Evolutionary conservation across 2,329 filamentous ascomycete species (phyloP), one percentile per base, ranked within the genome.

Genomic region (Penicillium janthinellum): DNA sequence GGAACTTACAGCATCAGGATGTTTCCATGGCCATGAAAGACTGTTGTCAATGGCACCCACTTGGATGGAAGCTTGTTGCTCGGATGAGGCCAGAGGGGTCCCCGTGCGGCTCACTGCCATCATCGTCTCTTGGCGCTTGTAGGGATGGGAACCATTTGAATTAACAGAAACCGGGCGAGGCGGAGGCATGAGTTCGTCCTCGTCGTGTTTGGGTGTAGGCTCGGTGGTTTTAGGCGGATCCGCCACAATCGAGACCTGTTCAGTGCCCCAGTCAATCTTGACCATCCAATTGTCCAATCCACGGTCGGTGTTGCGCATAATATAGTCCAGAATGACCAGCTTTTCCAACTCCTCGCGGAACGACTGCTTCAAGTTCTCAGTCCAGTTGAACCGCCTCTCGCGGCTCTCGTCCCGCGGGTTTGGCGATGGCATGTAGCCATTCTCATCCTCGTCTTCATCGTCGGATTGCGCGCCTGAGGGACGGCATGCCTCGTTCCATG

Each of bases 241-340:
- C 0, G 92, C 92, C 15, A 90, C 88, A 65, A 99, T 91, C 7
- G 90, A 91, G 12, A 95, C 94, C 69, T 90, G 86, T 70, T 95
- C 87, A 2, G 85, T 88, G 67, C 92, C 86, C 83, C 88, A 91
- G 75, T 99, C 93, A 35, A 99, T 91, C 75, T 92, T 95, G 73
- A 99, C 92, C 95, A 99, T 99, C 95, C 95, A 99, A 70, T 99
- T 99, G 75, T 99, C 95, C 58, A 97, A 82, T 1, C 95, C 95
- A 77, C 95, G 86, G 75, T 99, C 95, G 1, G 95, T 99, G 73
- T 99, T 99, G 59, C 95, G 87, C 95, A 99, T 99, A 64, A 99
- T 96, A 74, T 99, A 99, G 77, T 99, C 95, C 65, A 99, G 78
- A 70, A 99, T 96, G 22, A 99, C 96, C 7, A 99, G 82, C 77